A percentile compares a stretch with the other conserved stretches of the same genome.
phyloP scores from a whole-genome alignment of 1,139 yeast genomes.

The Sugiyamaella sp. region DNA sequence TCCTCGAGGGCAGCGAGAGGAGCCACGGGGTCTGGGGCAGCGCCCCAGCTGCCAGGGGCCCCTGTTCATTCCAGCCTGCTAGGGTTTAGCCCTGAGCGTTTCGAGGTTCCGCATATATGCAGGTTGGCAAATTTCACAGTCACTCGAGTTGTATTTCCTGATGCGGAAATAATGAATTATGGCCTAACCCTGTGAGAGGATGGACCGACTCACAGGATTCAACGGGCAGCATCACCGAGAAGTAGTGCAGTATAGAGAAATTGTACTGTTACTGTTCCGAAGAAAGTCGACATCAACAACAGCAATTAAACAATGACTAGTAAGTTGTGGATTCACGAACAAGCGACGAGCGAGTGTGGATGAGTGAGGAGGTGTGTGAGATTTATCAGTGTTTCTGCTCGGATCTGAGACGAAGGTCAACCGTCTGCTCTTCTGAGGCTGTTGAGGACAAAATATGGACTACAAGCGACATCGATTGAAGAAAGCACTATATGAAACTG shows the following conservation, averaged over 20 bases:
- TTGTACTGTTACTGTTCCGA: slow-evolving; percentile 6
- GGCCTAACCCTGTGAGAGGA: not conserved
- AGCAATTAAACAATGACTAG: slow-evolving; percentile 13
- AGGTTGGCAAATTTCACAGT: slow-evolving; percentile 1
- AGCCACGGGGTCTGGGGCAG: slow-evolving; percentile 2
- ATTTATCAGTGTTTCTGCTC: too few species aligned
- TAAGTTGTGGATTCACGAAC: not conserved
- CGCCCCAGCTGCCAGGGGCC: not conserved
- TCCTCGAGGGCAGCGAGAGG: slow-evolving; percentile 1
- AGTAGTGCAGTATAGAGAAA: not conserved
- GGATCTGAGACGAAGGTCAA: too few species aligned
- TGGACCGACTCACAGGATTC: slow-evolving; percentile 9
- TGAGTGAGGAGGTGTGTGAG: too few species aligned
- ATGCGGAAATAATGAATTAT: not conserved
- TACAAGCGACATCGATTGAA: too few species aligned
- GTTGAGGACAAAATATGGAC: too few species aligned
- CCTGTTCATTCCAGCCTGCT: too few species aligned
- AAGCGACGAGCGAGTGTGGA: not conserved
- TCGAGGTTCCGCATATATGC: not conserved
- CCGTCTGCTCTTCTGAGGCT: too few species aligned
- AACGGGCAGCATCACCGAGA: slow-evolving; percentile 2
- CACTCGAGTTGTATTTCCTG: not conserved
- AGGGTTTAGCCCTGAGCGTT: slow-evolving; percentile 10
- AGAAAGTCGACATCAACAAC: slow-evolving; percentile 14
- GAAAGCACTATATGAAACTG: too few species aligned